Evolutionary conservation across 2,329 filamentous ascomycete species (phyloP).

Genomic region (Tolypocladium nubicola): DNA sequence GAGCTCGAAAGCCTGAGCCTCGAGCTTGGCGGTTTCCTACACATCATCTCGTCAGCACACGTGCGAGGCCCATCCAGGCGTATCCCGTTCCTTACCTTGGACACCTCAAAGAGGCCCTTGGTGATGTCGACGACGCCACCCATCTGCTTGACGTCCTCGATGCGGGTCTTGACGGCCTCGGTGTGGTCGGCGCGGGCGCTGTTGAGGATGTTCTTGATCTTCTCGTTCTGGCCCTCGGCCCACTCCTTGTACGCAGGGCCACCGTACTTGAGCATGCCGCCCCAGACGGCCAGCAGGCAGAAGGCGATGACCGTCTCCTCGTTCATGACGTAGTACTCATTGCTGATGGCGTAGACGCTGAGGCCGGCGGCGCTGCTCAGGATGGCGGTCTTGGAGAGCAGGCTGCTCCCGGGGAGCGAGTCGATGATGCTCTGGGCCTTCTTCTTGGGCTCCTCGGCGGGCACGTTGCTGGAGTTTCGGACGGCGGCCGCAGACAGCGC

Average conservation of each 20-base stretch:
- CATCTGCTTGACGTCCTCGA: slow-evolving; percentile 91
- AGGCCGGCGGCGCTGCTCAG: slow-evolving; percentile 86
- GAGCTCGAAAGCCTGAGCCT: slow-evolving; percentile 92
- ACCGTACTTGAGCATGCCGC: slow-evolving; percentile 82
- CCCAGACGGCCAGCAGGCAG: slow-evolving; percentile 89
- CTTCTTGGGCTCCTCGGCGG: slow-evolving; percentile 83
- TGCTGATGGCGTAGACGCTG: slow-evolving; percentile 92
- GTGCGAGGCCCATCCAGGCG: background rate
- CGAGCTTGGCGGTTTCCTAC: slow-evolving; percentile 91
- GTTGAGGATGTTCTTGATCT: slow-evolving; percentile 94
- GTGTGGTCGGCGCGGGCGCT: slow-evolving; percentile 90
- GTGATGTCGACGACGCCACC: slow-evolving; percentile 90
- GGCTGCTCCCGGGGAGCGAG: slow-evolving; percentile 79
- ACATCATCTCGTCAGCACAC: background rate
- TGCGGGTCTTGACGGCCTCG: slow-evolving; percentile 86
- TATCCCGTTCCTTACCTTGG: slow-evolving; percentile 58
- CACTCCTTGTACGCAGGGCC: slow-evolving; percentile 88
- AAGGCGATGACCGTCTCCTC: slow-evolving; percentile 95
- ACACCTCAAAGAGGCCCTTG: slow-evolving; percentile 94
- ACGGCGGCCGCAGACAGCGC: slow-evolving; percentile 59
- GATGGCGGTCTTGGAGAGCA: slow-evolving; percentile 93
- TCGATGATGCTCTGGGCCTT: slow-evolving; percentile 96
- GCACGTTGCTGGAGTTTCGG: slow-evolving; percentile 66
- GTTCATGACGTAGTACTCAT: slow-evolving; percentile 99
- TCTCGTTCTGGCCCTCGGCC: slow-evolving; percentile 79